Base-by-base conservation (phyloP, 2,329 filamentous ascomycete genomes). In the Clonostachys byssicola region DNA sequence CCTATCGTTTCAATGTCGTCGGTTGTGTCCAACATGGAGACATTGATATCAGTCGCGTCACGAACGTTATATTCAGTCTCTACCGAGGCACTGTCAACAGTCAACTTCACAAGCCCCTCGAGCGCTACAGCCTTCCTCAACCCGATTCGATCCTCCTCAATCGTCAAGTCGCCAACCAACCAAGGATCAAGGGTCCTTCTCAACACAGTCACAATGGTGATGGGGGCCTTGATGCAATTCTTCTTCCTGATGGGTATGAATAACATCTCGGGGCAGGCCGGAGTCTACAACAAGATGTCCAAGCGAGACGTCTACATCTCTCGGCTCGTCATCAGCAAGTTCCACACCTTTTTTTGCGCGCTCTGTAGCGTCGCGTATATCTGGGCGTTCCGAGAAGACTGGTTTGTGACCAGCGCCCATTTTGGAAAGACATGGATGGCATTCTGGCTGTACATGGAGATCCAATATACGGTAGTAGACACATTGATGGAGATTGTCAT, bases 401-500 rank as follows among this genome's bases (percentile, higher is more conserved):
- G 72, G 72, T 43, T 50, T 3, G 68, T 74, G 4, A 57, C 57
- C 16, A 63, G 58, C 5, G 12, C 42, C 2, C 47, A 60, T 36
- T 63, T 62, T 34, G 60, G 49, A 5, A 42, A 53, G 30, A 57
- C 53, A 0, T 60, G 63, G 57, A 51, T 65, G 49, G 54, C 55
- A 6, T 52, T 62, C 12, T 73, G 69, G 71, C 52, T 73, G 0
- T 62, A 59, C 42, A 67, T 71, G 53, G 64, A 72, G 45, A 56
- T 66, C 47, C 69, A 75, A 54, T 72, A 71, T 52, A 59, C 66
- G n/a, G 56, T 68, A 3, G 53, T 76, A 2, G 72, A 76, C 46
- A 57, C 61, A 3, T 23, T 51, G 0, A 42, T 62, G 3, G 58
- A 47, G 2, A 47, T 47, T 10, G 52, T 47, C 16, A 23, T 73